A percentile compares a stretch with the other conserved stretches of the same genome.
phyloP scores from a whole-genome alignment of 192 early-diverging fungal species.

The Thoreauomyces humboldtii region DNA sequence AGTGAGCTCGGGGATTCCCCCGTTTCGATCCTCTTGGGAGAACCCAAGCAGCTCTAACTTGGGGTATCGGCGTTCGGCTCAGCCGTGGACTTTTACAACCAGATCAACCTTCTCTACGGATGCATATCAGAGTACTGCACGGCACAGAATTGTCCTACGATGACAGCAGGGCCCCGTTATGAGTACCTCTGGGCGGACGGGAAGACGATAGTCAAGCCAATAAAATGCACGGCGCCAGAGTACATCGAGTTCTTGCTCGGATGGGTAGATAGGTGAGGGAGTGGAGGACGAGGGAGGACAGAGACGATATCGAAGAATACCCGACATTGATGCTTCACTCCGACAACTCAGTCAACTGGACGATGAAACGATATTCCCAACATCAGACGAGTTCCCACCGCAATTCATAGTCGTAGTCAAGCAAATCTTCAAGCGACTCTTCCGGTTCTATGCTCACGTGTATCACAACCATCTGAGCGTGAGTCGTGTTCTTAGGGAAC shows the following conservation, averaged over 20 bases:
- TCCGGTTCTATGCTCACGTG: slow-evolving; percentile 38
- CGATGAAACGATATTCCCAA: slow-evolving; percentile 29
- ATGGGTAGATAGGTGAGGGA: slow-evolving; percentile 31
- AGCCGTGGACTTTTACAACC: slow-evolving; percentile 41
- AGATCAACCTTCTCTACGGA: slow-evolving; percentile 36
- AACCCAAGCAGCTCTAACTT: background rate
- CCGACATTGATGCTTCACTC: too few species aligned
- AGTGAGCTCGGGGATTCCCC: slow-evolving; percentile 2
- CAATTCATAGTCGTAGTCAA: slow-evolving; percentile 24
- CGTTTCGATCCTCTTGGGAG: background rate
- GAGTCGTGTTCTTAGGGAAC: too few species aligned
- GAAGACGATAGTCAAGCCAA: slow-evolving; percentile 33
- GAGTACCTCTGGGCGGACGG: slow-evolving; percentile 45
- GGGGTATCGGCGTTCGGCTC: too few species aligned
- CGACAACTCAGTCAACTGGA: slow-evolving; percentile 33
- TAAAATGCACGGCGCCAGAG: slow-evolving; percentile 28
- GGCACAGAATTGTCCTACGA: slow-evolving; percentile 26
- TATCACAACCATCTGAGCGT: slow-evolving; percentile 40
- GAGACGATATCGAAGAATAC: too few species aligned
- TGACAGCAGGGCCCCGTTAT: slow-evolving; percentile 34
- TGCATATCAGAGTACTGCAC: slow-evolving; percentile 38
- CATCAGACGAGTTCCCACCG: slow-evolving; percentile 28
- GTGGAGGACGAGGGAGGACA: too few species aligned
- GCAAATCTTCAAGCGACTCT: slow-evolving; percentile 38
- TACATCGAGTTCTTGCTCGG: slow-evolving; percentile 35